Evolutionary conservation across 441 rosid species (phyloP), one percentile per base, ranked within the genome.

Genomic region (Melastoma candidum): DNA sequence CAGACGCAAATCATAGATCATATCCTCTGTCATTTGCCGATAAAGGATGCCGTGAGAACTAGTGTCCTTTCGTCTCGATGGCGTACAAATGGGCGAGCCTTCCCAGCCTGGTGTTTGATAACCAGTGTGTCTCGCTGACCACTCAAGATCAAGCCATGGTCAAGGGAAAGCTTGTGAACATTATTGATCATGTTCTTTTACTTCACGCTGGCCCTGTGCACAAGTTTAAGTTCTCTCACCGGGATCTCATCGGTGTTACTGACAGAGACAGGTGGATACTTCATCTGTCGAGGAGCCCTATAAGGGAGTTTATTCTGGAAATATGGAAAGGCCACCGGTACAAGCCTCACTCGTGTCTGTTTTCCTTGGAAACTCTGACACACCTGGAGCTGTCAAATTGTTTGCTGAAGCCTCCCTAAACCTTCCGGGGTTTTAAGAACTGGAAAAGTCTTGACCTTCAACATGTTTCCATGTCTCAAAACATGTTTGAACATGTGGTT

Each of bases 361-460:
- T 77, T 71, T 60, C 51, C 51, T 77, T 64, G 65, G 77, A 75
- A 61, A 67, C 63, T 59, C 63, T 84, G 74, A 58, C 60, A 55
- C 85, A 84, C 58, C 70, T 84, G 79, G 87, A 81, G 72, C 71
- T 84, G 24, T 84, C 81, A 60, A 84, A 84, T 61, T 84, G 92
- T 68, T 69, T 75, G 76, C 69, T 84, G 44, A 77, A 73, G 56
- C 84, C 84, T 53, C 92, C 87, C 27, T 46, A 49, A 11, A 60
- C 62, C 1, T 77, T 79, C 71, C 71, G 71, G 59, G 87, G 92
- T 63, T 84, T 79, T 65, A 71, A 62, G 66, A 71, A 66, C 57
- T 76, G 81, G 76, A 84, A 70, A 72, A 84, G 85, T 66, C 87
- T 84, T 17, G 92, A 84, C 65, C 80, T 84, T 44, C 92, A 84